Percentiles rank a stretch among this genome's conserved stretches.
Conservation (phyloP, 345 rosid species). For the Schrenkiella parvula region DNA sequence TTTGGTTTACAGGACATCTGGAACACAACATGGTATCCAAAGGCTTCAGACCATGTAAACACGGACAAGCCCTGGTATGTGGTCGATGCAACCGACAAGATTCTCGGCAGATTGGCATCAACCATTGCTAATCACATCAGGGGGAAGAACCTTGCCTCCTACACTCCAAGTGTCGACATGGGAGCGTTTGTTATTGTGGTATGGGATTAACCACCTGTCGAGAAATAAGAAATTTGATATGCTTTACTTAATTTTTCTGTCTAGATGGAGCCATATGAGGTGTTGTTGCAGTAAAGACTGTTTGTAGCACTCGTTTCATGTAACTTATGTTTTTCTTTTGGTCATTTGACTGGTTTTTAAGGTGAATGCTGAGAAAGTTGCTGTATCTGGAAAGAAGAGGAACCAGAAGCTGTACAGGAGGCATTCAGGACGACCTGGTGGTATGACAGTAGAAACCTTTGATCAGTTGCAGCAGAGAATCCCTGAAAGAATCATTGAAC, state of each 20-base stretch:
- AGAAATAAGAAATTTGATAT: neutral
- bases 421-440: slow-evolving; percentile 99
- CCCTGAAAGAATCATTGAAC: slow-evolving; percentile 95
- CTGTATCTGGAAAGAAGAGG: slow-evolving; percentile 90
- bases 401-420: slow-evolving; percentile 94
- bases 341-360: slow-evolving; percentile 24
- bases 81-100: slow-evolving; percentile 89
- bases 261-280: neutral
- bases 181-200: slow-evolving; percentile 99
- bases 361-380: slow-evolving; percentile 97
- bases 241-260: neutral
- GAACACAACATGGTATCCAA: slow-evolving; percentile 97
- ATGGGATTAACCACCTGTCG: slow-evolving; percentile 27
- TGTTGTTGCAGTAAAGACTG: neutral
- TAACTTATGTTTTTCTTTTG: neutral
- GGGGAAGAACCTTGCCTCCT: slow-evolving; percentile 85
- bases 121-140: slow-evolving; percentile 86
- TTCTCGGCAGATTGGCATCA: slow-evolving; percentile 86
- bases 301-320: neutral
- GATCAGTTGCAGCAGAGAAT: slow-evolving; percentile 87
- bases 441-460: slow-evolving; percentile 93
- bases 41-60: slow-evolving; percentile 78
- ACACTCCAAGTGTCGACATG: slow-evolving; percentile 98
- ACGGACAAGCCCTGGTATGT: slow-evolving; percentile 82
- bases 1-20: slow-evolving; percentile 68